These are phyloP conservation scores for Macaranga tanarius DNA, from an alignment of 441 rosid genomes.

Conservation along the genomic window DNA sequence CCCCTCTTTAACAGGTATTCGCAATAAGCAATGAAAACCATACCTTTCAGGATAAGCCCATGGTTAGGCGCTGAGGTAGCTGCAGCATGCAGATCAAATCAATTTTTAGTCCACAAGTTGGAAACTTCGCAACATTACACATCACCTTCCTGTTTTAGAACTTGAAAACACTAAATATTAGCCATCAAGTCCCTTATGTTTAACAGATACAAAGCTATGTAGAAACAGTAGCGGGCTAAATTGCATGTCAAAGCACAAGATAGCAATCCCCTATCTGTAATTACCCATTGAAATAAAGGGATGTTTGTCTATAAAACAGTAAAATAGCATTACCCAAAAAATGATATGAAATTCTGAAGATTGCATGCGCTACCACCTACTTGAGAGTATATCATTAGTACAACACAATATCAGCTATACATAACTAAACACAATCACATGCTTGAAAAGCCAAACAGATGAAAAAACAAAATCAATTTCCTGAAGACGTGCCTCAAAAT, in stretches of 20 bases:
- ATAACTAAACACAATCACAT: constrained; percentile 4
- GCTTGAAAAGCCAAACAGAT: constrained; percentile 7
- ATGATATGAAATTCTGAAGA: background rate
- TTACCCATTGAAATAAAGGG: background rate
- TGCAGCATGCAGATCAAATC: background rate
- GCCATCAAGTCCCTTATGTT: background rate
- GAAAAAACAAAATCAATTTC: background rate
- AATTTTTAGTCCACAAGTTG: background rate
- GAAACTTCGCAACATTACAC: background rate
- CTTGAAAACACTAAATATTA: background rate
- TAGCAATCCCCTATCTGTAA: background rate
- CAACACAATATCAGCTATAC: constrained; percentile 19
- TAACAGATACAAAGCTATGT: background rate
- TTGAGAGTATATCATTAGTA: background rate
- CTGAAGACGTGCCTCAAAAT: constrained; percentile 10
- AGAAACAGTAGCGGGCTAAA: background rate
- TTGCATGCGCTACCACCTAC: constrained; percentile 1
- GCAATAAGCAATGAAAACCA: background rate
- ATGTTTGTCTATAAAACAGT: background rate
- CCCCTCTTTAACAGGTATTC: background rate
- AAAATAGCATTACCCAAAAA: background rate
- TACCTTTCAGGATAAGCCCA: background rate
- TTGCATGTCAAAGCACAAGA: background rate
- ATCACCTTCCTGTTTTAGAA: background rate
- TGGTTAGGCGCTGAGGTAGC: background rate